phyloP scores from a whole-genome alignment of 2,329 filamentous ascomycete species.

The Paramyrothecium sp. region DNA sequence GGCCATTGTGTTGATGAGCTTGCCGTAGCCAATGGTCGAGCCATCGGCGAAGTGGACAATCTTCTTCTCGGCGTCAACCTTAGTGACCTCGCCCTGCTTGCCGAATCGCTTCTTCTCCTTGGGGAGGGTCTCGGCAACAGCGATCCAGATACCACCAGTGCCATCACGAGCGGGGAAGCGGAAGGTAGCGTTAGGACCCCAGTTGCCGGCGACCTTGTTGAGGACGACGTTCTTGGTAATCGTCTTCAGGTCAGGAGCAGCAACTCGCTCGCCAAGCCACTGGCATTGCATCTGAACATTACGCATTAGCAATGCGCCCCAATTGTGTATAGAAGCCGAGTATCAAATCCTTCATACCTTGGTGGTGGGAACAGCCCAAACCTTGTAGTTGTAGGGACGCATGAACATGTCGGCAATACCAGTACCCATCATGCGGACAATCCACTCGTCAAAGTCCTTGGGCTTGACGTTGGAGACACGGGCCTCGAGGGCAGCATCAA shows the following conservation, averaged over 20 bases:
- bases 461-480: slow-evolving; percentile 89
- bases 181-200: slow-evolving; percentile 98
- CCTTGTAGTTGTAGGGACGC: slow-evolving; percentile 99
- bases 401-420: slow-evolving; percentile 96
- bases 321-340: neutral
- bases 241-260: slow-evolving; percentile 90
- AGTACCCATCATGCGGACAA: slow-evolving; percentile 84
- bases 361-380: slow-evolving; percentile 97
- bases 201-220: slow-evolving; percentile 93
- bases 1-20: slow-evolving; percentile 94
- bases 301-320: slow-evolving; percentile 6
- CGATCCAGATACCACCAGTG: slow-evolving; percentile 98
- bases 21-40: slow-evolving; percentile 85
- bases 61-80: slow-evolving; percentile 85
- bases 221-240: slow-evolving; percentile 94
- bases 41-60: slow-evolving; percentile 79
- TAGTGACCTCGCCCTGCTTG: slow-evolving; percentile 77
- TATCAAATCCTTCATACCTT: slow-evolving; percentile 62
- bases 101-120: slow-evolving; percentile 91
- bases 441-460: slow-evolving; percentile 98
- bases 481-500: slow-evolving; percentile 86
- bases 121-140: slow-evolving; percentile 88
- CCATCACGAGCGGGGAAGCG: slow-evolving; percentile 94
- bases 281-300: slow-evolving; percentile 85
- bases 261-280: slow-evolving; percentile 98